Conservation (phyloP, 495 filamentous ascomycete species). For the Tuber magnatum region DNA sequence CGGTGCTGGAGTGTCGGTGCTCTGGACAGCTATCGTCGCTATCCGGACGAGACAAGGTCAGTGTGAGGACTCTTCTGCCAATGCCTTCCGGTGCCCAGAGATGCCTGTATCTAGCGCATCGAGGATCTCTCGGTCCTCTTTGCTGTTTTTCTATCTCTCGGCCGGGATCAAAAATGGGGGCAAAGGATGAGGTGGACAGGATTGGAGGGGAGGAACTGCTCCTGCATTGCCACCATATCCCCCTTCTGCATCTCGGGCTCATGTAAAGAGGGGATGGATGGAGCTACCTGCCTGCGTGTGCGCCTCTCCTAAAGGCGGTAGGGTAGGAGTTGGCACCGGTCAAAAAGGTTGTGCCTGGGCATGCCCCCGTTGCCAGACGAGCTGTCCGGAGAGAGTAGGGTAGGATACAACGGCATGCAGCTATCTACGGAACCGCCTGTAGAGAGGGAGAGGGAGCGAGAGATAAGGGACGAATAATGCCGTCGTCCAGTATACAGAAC, state of each 20-base stretch:
- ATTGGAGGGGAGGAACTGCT: background rate
- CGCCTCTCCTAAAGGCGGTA: background rate
- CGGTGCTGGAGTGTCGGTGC: background rate
- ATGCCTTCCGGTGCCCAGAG: background rate
- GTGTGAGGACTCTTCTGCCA: background rate
- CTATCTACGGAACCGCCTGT: background rate
- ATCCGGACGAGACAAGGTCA: background rate
- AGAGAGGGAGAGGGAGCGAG: background rate
- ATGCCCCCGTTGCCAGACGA: background rate
- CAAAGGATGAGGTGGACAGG: background rate
- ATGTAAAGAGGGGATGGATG: background rate
- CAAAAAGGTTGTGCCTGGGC: background rate
- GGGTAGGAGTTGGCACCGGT: background rate
- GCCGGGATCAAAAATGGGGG: background rate
- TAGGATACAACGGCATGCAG: background rate
- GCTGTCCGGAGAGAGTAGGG: background rate
- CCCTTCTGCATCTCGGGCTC: background rate
- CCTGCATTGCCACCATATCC: background rate
- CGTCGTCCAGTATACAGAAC: background rate
- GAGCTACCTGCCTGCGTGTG: background rate
- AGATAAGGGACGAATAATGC: background rate
- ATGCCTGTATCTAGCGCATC: conserved; percentile 3
- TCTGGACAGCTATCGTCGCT: background rate
- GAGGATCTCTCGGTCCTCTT: background rate
- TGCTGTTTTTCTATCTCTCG: background rate